These are phyloP conservation scores for Trichomonascaceae sp. DNA, from an alignment of 1,139 yeast species.

Conservation along the genomic window DNA sequence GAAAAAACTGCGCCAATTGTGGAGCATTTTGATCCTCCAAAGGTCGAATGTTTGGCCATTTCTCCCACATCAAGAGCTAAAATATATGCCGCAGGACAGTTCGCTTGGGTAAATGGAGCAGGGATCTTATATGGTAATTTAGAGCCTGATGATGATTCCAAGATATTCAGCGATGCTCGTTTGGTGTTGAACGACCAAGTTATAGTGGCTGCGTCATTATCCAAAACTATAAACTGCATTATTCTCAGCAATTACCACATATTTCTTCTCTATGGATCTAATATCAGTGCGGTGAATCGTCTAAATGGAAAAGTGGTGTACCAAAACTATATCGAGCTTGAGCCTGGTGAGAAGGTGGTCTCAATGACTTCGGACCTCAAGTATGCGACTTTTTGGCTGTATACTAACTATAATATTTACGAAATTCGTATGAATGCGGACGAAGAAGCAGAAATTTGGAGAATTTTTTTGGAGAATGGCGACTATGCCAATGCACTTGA, in stretches of 20 bases:
- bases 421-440: constrained; percentile 60
- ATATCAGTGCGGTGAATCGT: constrained; percentile 43
- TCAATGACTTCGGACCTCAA: constrained; percentile 58
- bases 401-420: constrained; percentile 44
- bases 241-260: constrained; percentile 50
- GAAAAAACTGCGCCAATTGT: constrained; percentile 23
- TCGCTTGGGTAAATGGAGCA: constrained; percentile 43
- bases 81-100: constrained; percentile 17
- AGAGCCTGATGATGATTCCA: constrained; percentile 12
- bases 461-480: constrained; percentile 53
- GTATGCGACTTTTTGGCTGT: constrained; percentile 56
- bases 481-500: constrained; percentile 65
- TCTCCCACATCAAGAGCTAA: constrained; percentile 16
- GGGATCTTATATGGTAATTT: constrained; percentile 42
- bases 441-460: constrained; percentile 76
- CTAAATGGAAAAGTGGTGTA: constrained; percentile 44
- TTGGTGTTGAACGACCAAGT: constrained; percentile 39
- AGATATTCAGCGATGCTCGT: constrained; percentile 31
- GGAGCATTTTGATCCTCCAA: constrained; percentile 25
- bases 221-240: constrained; percentile 33
- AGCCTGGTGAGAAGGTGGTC: constrained; percentile 38
- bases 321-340: constrained; percentile 35
- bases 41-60: constrained; percentile 16
- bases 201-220: constrained; percentile 28
- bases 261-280: constrained; percentile 40